Percentiles rank a stretch among this genome's conserved stretches.
These are phyloP conservation scores for Colletotrichum lupini DNA, from an alignment of 2,329 filamentous ascomycete species.

Conservation along the genomic window DNA sequence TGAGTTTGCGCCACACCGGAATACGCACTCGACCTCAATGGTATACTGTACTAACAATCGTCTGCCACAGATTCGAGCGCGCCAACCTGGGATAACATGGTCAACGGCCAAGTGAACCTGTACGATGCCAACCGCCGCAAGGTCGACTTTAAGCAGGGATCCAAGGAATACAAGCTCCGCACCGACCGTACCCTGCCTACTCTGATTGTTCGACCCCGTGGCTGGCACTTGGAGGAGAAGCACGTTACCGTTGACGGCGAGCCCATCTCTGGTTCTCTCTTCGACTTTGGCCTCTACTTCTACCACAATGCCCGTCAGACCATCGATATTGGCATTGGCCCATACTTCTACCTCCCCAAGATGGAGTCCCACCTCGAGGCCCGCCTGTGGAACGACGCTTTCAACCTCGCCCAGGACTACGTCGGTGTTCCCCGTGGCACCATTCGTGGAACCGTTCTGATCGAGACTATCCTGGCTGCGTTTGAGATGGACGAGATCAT, in stretches of 20 bases:
- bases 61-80: constrained; percentile 81
- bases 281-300: constrained; percentile 99
- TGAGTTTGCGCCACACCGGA: constrained; percentile 47
- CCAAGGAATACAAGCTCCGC: constrained; percentile 97
- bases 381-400: constrained; percentile 96
- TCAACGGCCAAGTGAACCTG: constrained; percentile 97
- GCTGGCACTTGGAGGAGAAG: constrained; percentile 99
- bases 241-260: constrained; percentile 96
- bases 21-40: neutral
- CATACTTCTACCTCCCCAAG: constrained; percentile 98
- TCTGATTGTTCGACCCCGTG: constrained; percentile 91
- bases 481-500: constrained; percentile 99
- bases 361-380: constrained; percentile 99
- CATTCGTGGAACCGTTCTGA: constrained; percentile 93
- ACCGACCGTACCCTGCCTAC: constrained; percentile 88
- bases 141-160: constrained; percentile 94
- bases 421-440: constrained; percentile 90
- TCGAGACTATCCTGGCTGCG: constrained; percentile 96
- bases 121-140: constrained; percentile 95
- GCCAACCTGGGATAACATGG: constrained; percentile 99
- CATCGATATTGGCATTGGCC: constrained; percentile 84
- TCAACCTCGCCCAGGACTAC: constrained; percentile 95
- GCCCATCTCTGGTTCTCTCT: constrained; percentile 90
- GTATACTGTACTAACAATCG: constrained; percentile 1
- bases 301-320: constrained; percentile 97